A percentile compares a stretch with the other conserved stretches of the same genome.
These are phyloP conservation scores for Beverwykella pulmonaria DNA, from an alignment of 495 filamentous ascomycete species.

Conservation along the genomic window DNA sequence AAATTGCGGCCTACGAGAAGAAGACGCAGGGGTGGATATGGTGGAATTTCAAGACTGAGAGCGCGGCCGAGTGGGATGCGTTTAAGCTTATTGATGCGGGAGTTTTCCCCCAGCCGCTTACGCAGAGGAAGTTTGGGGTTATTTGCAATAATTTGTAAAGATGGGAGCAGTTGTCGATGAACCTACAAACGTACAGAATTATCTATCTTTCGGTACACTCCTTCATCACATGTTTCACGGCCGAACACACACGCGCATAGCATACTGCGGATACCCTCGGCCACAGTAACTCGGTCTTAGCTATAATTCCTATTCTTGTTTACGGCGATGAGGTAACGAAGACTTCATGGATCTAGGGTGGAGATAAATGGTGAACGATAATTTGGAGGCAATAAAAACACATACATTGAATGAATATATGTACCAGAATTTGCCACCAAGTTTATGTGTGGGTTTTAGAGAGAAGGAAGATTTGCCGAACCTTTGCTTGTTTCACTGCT, in stretches of 20 bases:
- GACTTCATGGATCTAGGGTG: too few species aligned
- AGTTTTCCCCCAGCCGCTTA: slow-evolving; percentile 52
- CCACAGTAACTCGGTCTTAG: not conserved
- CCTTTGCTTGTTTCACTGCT: too few species aligned
- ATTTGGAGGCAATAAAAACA: too few species aligned
- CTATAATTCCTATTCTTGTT: not conserved
- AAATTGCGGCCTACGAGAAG: slow-evolving; percentile 50
- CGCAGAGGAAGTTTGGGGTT: slow-evolving; percentile 10
- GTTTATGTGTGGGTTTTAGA: too few species aligned
- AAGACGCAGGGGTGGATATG: slow-evolving; percentile 53
- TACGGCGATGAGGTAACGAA: too few species aligned
- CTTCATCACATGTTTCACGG: not conserved
- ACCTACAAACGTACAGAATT: not conserved
- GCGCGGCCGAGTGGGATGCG: slow-evolving; percentile 54
- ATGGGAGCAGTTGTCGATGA: not conserved
- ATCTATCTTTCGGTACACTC: not conserved
- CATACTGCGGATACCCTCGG: not conserved
- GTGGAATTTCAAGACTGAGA: slow-evolving; percentile 59
- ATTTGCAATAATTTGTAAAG: slow-evolving; percentile 21
- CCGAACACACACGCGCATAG: not conserved
- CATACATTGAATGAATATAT: too few species aligned
- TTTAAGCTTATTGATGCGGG: slow-evolving; percentile 49
- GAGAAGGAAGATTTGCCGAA: too few species aligned
- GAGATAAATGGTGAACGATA: too few species aligned
- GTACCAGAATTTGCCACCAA: too few species aligned